Percentiles rank a stretch among this genome's conserved stretches.
These are phyloP conservation scores for Xylaria sp. DNA, from an alignment of 2,329 filamentous ascomycete genomes.

Conservation along the genomic window DNA sequence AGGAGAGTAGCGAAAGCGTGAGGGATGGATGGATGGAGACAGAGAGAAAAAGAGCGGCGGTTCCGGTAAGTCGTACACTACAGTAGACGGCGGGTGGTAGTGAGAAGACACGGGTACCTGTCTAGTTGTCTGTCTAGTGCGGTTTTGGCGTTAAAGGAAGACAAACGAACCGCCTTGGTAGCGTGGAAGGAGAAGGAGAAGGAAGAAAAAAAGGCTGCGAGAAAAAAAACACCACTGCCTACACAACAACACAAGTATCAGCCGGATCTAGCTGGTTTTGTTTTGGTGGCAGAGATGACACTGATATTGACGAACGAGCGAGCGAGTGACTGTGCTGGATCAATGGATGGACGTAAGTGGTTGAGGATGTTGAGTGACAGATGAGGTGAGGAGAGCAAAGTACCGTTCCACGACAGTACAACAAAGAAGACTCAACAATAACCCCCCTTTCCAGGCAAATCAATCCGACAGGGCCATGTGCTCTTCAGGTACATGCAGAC, in stretches of 20 bases:
- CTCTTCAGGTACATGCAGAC: conserved; percentile 36
- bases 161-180: not conserved
- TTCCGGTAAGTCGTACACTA: not conserved
- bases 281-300: conserved; percentile 24
- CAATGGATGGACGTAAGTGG: not conserved
- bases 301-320: conserved; percentile 12
- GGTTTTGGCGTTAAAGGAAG: conserved; percentile 9
- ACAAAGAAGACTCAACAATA: conserved; percentile 17
- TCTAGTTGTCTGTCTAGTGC: not conserved
- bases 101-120: not conserved
- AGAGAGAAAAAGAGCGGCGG: not conserved
- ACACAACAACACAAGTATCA: conserved; percentile 3
- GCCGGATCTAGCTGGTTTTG: conserved; percentile 27
- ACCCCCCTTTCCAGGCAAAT: conserved; percentile 31
- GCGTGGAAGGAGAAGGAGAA: not conserved
- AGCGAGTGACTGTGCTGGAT: conserved; percentile 18
- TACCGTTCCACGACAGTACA: conserved; percentile 17
- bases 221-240: conserved; percentile 1
- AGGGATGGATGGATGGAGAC: not conserved
- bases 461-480: conserved; percentile 37
- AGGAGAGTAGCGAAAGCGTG: not conserved
- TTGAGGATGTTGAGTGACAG: conserved; percentile 18
- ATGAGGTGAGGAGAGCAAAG: conserved; percentile 32
- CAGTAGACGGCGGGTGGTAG: not conserved
- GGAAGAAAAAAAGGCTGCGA: conserved; percentile 6